A percentile compares a stretch with the other conserved stretches of the same genome.
These are phyloP conservation scores for Lactifluus piperatus DNA, from an alignment of 768 basidiomycete species.

Conservation along the genomic window DNA sequence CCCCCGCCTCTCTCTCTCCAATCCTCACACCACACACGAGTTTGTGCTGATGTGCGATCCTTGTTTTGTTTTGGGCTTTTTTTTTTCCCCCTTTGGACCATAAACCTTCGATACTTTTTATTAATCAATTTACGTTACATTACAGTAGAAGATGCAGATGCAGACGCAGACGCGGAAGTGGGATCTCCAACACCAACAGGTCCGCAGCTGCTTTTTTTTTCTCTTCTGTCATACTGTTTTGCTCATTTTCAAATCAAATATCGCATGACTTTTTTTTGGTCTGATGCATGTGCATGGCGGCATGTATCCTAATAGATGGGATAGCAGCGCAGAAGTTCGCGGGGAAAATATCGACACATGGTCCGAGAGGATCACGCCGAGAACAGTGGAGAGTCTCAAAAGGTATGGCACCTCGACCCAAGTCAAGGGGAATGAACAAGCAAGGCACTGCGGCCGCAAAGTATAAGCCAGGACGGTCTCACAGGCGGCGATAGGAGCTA, in stretches of 20 bases:
- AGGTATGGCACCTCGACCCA: slow-evolving; percentile 49
- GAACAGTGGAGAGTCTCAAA: slow-evolving; percentile 81
- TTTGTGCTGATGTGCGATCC: no score
- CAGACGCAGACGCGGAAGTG: background rate
- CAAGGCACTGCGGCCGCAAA: slow-evolving; percentile 54
- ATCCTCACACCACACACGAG: background rate
- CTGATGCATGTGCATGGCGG: background rate
- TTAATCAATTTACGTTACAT: background rate
- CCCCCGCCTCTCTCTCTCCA: slow-evolving; percentile 5
- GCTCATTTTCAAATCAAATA: background rate
- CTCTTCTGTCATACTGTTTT: background rate
- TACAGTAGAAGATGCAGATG: background rate
- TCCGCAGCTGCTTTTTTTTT: background rate
- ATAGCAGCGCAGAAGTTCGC: slow-evolving; percentile 24
- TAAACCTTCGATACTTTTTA: background rate
- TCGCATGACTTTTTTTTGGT: background rate
- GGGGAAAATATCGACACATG: slow-evolving; percentile 66
- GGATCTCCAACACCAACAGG: background rate
- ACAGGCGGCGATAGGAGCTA: slow-evolving; percentile 53
- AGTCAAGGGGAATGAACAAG: slow-evolving; percentile 50
- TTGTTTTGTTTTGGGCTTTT: no score
- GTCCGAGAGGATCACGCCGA: slow-evolving; percentile 63
- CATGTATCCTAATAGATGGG: slow-evolving; percentile 43
- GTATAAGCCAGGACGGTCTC: slow-evolving; percentile 61
- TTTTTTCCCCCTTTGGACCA: background rate